Base-by-base conservation (phyloP, 768 basidiomycete genomes). In the Rhodotorula sphaerocarpa region DNA sequence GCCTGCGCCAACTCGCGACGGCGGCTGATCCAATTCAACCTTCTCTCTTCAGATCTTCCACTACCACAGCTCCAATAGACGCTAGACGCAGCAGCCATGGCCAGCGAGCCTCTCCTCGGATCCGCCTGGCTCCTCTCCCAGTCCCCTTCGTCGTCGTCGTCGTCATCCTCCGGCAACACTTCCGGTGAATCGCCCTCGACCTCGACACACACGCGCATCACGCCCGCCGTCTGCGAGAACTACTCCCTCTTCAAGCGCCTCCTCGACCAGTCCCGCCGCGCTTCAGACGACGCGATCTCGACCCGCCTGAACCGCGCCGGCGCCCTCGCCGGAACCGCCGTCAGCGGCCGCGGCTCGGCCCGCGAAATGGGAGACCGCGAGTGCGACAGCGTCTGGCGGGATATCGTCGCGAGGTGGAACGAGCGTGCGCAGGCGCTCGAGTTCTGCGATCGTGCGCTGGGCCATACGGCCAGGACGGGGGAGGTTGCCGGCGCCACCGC, bases 91-190 rank as follows among this genome's bases (percentile, higher is more conserved):
- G 43, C 41, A 33, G 34, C 50, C 30, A 47, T n/a, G n/a, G n/a
- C n/a, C n/a, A n/a, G n/a, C n/a, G 36, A 43, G 27, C 63, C 63
- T 25, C 46, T 64, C 12, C 57, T 64, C 57, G 63, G 58, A 28
- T 55, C 58, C 2, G 50, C 55, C 21, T 65, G 43, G 28, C 42
- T 60, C 16, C 57, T 58, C 47, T 50, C 63, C 20, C 53, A 48
- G 25, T 56, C 66, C 33, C 16, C 51, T 23, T 10, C 28, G 23
- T 31, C 54, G 3, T 28, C 41, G 43, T 45, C 34, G 39, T 15
- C 31, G 45, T 11, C 25, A 21, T 36, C 66, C 42, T 59, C 66
- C 23, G 12, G 27, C 50, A 34, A 47, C 3, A 23, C 28, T 31
- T 33, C 52, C 21, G 20, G 52, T n/a, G 23, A 12, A 20, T n/a